Evolutionary conservation across 495 filamentous ascomycete genomes (phyloP), one percentile per base, ranked within the genome.

Genomic region (Cairneyella variabilis): DNA sequence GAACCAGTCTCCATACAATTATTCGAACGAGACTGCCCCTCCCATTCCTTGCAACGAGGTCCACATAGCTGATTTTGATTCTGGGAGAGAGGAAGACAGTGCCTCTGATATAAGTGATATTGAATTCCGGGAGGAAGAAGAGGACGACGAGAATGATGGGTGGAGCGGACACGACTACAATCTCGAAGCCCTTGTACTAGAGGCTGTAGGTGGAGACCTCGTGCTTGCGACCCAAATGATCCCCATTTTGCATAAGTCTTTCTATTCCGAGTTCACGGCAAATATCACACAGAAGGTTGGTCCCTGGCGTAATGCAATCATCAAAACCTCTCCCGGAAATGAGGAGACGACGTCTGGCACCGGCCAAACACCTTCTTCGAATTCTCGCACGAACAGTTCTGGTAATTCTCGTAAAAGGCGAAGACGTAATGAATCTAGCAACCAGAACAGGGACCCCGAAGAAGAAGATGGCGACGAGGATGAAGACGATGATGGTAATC

Each of bases 101-200:
- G 47, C 16, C 18, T 37, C 47, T 11, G 47, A 50, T 10, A 20
- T n/a, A 22, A 32, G 14, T 3, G 47, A 50, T 43, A 37, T 30
- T 20, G 48, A 52, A 16, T 34, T 41, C 23, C 3, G 28, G 3
- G n/a, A 11, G 2, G 20, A 41, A 6, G 34, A 41, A 8, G 48
- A 52, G 16, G 48, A 42, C 18, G 48, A 52, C 11, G 37, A 41
- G 8, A 11, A 25, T 3, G 23, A 43, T 42, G 34, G 37, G 16
- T 52, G 48, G 48, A 41, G 48, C 14, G 48, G 48, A 8, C 21
- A 40, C 17, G 48, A 52, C 28, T n/a, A 23, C n/a, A 52, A 26
- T 21, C 34, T 52, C 1, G 48, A 52, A 32, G 48, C 48, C 3
- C 6, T 41, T 30, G 48, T 52, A 3, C 16, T 52, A n/a, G 37